Base-by-base conservation (phyloP, 2,329 filamentous ascomycete genomes). In the Ceratocystis destructans region DNA sequence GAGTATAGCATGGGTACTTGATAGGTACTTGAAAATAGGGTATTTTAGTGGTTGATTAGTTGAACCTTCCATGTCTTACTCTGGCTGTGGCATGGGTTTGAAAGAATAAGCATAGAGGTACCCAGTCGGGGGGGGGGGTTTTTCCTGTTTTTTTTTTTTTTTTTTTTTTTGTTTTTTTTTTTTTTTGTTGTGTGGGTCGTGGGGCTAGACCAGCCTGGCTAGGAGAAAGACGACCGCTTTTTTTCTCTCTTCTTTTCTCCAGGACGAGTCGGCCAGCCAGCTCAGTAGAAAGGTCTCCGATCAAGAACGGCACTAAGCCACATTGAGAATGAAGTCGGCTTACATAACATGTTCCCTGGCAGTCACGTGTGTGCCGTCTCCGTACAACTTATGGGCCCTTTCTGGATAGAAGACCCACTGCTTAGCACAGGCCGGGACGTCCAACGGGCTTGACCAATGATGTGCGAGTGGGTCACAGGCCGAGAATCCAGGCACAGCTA, bases 281-380 rank as follows among this genome's bases (percentile, higher is more conserved):
- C 20, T 15, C 12, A 55, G 50, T 17, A 31, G 53, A 20, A 33
- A 3, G 28, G 53, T 28, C 25, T 1, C 25, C 53, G 53, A 33
- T n/a, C 10, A 31, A 33, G 15, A 57, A 31, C 53, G 28, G 53
- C 17, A 57, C 53, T n/a, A 57, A 57, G 53, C 53, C 17, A 33
- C 53, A 31, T 57, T 57, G 28, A 28, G 53, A 57, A 33, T 6
- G 12, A 22, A n/a, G 3, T 3, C 28, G 22, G 53, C 53, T 57
- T 57, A 57, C 53, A 57, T 57, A 57, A 57, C 28, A 28, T 10
- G 5, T 1, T 17, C 53, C 53, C 12, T 31, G 8, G 22, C 1
- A 5, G 28, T 57, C 53, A 57, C 53, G 53, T 57, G 53, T 8
- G 53, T 31, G 53, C 53, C 53, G 53, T 57, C 53, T 57, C 53